Evolutionary conservation across 2,329 filamentous ascomycete species (phyloP), one percentile per base, ranked within the genome.

Genomic region (Drechslera avenae): DNA sequence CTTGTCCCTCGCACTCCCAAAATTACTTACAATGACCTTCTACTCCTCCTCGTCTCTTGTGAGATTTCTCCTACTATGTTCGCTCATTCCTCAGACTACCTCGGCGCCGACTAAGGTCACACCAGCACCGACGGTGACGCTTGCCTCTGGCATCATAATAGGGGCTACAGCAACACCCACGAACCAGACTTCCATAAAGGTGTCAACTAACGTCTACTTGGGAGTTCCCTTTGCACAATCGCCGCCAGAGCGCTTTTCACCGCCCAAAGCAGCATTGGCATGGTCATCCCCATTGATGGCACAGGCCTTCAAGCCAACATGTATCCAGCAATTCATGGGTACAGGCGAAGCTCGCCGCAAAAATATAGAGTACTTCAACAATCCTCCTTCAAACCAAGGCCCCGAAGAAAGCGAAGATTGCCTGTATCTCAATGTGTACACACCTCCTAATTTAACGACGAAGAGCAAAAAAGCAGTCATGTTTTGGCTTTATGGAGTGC

Each of bases 341-440:
- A 42, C 39, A 16, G 53, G 55, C 39, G 55, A 19, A 17, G 49
- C 28, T 31, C 50, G 51, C 43, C 47, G 3, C 59, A 60, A 21
- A 57, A 61, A 16, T 41, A 55, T 31, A 39, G 53, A n/a, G 45
- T 48, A 41, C 17, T 51, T 46, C 43, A 60, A 36, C 19, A 57
- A 60, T 36, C 56, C 50, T 3, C 13, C 31, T 28, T 3, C 26
- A 14, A 55, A 54, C n/a, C 50, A 54, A 8, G 46, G 54, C 2
- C 4, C 45, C 0, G 46, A 49, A 23, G 64, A 68, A 35, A 64
- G 56, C 18, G 73, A 76, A 32, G 72, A 76, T 45, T 77, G 74
- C 49, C 46, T 76, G 14, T 68, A 73, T n/a, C 59, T 75, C 2
- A 74, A 77, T 41, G 66, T 75, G 1, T 67, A 63, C 16, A 66